These are phyloP conservation scores for Neophaeococcomyces aloes DNA, from an alignment of 2,329 filamentous ascomycete genomes.

Conservation along the genomic window DNA sequence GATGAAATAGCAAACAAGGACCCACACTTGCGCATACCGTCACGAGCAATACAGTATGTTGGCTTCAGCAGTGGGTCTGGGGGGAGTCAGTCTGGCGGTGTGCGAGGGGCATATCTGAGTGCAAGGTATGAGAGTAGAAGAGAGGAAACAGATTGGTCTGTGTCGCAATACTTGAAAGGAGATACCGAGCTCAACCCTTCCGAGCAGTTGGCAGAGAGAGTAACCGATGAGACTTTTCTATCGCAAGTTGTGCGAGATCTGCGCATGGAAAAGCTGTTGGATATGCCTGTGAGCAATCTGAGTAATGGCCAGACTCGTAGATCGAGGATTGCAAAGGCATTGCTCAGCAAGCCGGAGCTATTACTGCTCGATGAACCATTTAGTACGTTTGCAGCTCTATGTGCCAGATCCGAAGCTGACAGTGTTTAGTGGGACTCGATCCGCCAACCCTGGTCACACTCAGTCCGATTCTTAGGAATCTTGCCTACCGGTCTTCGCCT, in stretches of 20 bases:
- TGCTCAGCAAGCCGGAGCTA: conserved; percentile 68
- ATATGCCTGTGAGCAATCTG: conserved; percentile 76
- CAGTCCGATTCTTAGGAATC: conserved; percentile 56
- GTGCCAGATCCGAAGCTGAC: no score
- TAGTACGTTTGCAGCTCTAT: no score
- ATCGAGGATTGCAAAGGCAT: conserved; percentile 75
- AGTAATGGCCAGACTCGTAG: conserved; percentile 88
- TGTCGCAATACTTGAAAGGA: conserved; percentile 69
- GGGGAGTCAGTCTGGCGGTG: conserved; percentile 41
- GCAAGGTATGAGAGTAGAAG: conserved; percentile 81
- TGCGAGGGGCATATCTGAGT: conserved; percentile 68
- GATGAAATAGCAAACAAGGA: conserved; percentile 46
- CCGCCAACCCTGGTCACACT: conserved; percentile 65
- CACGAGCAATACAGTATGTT: conserved; percentile 71
- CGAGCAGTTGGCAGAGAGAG: conserved; percentile 43
- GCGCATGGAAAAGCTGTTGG: conserved; percentile 55
- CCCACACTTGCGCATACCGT: conserved; percentile 45
- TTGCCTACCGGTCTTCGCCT: conserved; percentile 58
- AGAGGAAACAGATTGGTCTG: conserved; percentile 78
- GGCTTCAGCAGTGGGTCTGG: conserved; percentile 72
- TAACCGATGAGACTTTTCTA: conserved; percentile 44
- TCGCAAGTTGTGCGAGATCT: conserved; percentile 58
- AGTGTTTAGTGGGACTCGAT: conserved; percentile 85
- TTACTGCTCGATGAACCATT: conserved; percentile 87
- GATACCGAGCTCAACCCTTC: conserved; percentile 73